Percentiles rank a stretch among this genome's conserved stretches.
Evolutionary conservation across 2,329 filamentous ascomycete genomes (phyloP).

Genomic region (Aspergillus thermomutatus): DNA sequence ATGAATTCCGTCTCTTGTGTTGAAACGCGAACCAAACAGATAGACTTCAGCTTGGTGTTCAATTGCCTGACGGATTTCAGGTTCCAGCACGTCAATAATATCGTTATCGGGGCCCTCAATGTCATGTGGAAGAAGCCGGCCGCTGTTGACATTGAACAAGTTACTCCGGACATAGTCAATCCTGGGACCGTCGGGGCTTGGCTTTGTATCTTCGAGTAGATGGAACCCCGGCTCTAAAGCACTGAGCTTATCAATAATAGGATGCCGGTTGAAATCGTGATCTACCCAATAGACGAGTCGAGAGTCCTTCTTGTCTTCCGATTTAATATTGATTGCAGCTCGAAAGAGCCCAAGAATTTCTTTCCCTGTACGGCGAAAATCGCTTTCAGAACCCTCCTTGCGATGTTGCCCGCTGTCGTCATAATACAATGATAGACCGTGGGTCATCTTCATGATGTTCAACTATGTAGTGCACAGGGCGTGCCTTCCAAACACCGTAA

Average conservation of each 20-base stretch:
- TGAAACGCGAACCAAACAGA: slow-evolving; percentile 14
- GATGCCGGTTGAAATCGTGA: slow-evolving; percentile 7
- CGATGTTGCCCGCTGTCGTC: slow-evolving; percentile 5
- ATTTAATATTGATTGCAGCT: slow-evolving; percentile 20
- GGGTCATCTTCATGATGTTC: slow-evolving; percentile 7
- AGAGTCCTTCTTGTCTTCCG: slow-evolving; percentile 11
- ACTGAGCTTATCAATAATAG: slow-evolving; percentile 9
- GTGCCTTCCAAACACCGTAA: slow-evolving; percentile 19
- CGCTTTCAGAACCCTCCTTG: not conserved
- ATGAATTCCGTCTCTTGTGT: slow-evolving; percentile 10
- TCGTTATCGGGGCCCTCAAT: slow-evolving; percentile 26
- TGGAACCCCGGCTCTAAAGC: slow-evolving; percentile 11
- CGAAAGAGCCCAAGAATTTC: slow-evolving; percentile 10
- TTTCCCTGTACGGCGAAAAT: not conserved
- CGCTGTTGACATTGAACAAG: slow-evolving; percentile 12
- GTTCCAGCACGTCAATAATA: slow-evolving; percentile 26
- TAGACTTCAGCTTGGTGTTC: slow-evolving; percentile 13
- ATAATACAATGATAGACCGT: slow-evolving; percentile 11
- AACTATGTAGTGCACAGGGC: slow-evolving; percentile 7
- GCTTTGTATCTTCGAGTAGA: not conserved
- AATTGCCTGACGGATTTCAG: slow-evolving; percentile 11
- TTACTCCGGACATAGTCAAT: slow-evolving; percentile 17
- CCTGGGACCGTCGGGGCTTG: not conserved
- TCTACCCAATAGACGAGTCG: slow-evolving; percentile 19
- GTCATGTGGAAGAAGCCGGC: slow-evolving; percentile 18